phyloP scores from a whole-genome alignment of 2,329 filamentous ascomycete species.

The Rhynchosporium graminicola region DNA sequence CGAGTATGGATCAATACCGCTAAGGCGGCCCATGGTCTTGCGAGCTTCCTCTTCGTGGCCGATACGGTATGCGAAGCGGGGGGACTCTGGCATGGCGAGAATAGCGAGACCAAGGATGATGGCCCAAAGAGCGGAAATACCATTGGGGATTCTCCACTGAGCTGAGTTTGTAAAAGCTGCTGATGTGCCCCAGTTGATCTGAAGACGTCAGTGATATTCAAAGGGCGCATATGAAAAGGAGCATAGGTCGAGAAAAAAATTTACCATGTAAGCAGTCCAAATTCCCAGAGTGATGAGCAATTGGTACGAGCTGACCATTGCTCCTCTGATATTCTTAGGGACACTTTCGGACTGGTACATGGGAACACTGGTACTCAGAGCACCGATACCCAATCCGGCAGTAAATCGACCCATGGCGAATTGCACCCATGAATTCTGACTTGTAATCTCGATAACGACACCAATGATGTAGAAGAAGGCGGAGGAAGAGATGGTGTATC shows the following conservation, averaged over 20 bases:
- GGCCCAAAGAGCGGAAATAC: slow-evolving; percentile 57
- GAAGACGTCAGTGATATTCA: slow-evolving; percentile 39
- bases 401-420: slow-evolving; percentile 65
- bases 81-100: slow-evolving; percentile 56
- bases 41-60: slow-evolving; percentile 52
- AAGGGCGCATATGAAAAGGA: not conserved
- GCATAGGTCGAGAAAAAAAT: slow-evolving; percentile 9
- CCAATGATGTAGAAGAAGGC: slow-evolving; percentile 65
- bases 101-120: slow-evolving; percentile 53
- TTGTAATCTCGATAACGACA: slow-evolving; percentile 64
- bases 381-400: slow-evolving; percentile 66
- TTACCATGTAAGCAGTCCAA: slow-evolving; percentile 55
- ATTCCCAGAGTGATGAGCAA: slow-evolving; percentile 71
- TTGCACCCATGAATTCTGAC: slow-evolving; percentile 59
- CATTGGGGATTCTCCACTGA: slow-evolving; percentile 65
- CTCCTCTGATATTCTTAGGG: slow-evolving; percentile 63
- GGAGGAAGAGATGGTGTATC: slow-evolving; percentile 61
- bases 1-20: slow-evolving; percentile 44
- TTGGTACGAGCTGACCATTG: slow-evolving; percentile 66
- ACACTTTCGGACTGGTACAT: slow-evolving; percentile 71
- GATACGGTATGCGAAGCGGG: slow-evolving; percentile 51
- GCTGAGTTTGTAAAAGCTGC: slow-evolving; percentile 44
- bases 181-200: slow-evolving; percentile 63
- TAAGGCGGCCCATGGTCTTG: slow-evolving; percentile 48
- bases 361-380: slow-evolving; percentile 63